Base-by-base conservation (phyloP, 768 basidiomycete species). In the Pisolithus sp. region DNA sequence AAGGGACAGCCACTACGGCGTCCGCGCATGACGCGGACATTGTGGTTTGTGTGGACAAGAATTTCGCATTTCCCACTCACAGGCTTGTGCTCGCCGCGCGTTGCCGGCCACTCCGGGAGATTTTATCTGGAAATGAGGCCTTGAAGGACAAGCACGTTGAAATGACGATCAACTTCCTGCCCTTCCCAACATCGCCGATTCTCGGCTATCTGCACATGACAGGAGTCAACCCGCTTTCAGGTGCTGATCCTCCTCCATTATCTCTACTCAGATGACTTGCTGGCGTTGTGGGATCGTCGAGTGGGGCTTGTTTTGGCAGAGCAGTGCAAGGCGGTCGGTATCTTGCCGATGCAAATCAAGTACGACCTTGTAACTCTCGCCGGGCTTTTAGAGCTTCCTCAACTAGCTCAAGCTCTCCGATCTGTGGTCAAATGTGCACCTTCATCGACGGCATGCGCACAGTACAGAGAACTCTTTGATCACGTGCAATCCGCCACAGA, bases 231-330 rank as follows among this genome's bases (percentile, higher is more conserved):
- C 75, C 85, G 0, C 69, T 94, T 7, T 71, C 90, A 0, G n/a
- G 67, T 86, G 15, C 77, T 96, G 15, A 75, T 95, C 20, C 71
- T 97, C 18, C 65, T 96, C 18, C 77, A 83, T 21, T 97, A 93
- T 61, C 67, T 97, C n/a, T 97, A 97, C 67, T 78, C 88, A 1
- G 95, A 99, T 64, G 78, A 83, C 38, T 67, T 94, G 1, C 72
- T 90, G 10, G 83, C 90, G 0, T 66, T 93, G 13, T 94, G 93
- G 90, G 93, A 98, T 63, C 73, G 76, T 12, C 80, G 92, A 17
- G 74, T 89, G 10, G 74, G 70, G 5, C 57, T 69, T 0, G 64
- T 69, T 1, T 66, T 86, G 2, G 71, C 74, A 24, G 62, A 59
- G 5, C 68, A 73, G 20, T 70, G 78, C n/a, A 52, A 62, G 7